These are phyloP conservation scores for Amaranthus hypochondriacus DNA, from an alignment of 148 eudicot species.

Conservation along the genomic window DNA sequence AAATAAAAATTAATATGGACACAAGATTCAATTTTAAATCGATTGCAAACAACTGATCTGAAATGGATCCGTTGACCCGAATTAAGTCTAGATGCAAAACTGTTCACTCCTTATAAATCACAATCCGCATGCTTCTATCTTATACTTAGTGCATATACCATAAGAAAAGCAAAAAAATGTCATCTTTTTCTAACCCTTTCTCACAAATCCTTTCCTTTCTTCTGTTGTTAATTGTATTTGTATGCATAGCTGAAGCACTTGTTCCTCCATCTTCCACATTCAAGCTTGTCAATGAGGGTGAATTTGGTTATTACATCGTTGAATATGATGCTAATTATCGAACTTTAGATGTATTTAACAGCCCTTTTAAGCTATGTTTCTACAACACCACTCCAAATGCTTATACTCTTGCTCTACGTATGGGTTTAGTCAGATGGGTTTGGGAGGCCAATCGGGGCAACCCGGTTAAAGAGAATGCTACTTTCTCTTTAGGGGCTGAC, in stretches of 20 bases:
- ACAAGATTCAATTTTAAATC: no score
- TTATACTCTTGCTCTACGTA: slow-evolving; percentile 30
- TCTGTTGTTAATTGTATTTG: not conserved
- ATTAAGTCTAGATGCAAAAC: no score
- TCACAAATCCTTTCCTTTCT: not conserved
- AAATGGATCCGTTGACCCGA: no score
- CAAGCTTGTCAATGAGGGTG: slow-evolving; percentile 49
- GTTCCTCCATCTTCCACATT: slow-evolving; percentile 36
- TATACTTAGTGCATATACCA: no score
- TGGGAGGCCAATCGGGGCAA: slow-evolving; percentile 43
- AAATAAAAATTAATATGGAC: no score
- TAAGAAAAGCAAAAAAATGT: not conserved
- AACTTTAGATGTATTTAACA: slow-evolving; percentile 8
- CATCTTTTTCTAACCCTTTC: not conserved
- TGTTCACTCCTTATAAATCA: no score
- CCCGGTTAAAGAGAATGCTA: slow-evolving; percentile 36
- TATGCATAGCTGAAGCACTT: slow-evolving; percentile 1
- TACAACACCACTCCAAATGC: slow-evolving; percentile 41
- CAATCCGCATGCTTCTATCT: no score
- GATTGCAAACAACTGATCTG: no score
- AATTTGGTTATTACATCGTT: slow-evolving; percentile 48
- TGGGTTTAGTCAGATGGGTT: slow-evolving; percentile 33
- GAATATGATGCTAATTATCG: slow-evolving; percentile 34
- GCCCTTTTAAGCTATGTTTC: slow-evolving; percentile 36
- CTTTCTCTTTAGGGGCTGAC: slow-evolving; percentile 18